Conservation (phyloP, 2,329 filamentous ascomycete species). For the Sporothrix brasiliensis region DNA sequence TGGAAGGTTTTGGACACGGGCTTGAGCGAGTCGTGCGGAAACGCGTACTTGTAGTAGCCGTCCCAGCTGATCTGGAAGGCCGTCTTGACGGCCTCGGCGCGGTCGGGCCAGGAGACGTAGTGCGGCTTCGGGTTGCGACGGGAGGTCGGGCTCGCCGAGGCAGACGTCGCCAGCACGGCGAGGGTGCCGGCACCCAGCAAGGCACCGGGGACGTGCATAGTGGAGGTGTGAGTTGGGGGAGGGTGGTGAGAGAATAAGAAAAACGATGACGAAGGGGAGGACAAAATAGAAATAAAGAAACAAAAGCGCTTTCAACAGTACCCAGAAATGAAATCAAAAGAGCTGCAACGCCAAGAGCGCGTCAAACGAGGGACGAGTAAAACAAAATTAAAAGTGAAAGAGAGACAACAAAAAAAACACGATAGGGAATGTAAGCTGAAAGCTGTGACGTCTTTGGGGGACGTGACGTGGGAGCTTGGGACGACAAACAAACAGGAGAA, state of each 20-base stretch:
- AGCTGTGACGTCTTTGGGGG: background rate
- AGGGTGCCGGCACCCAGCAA: constrained; percentile 24
- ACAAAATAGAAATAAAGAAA: constrained; percentile 2
- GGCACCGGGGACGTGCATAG: constrained; percentile 29
- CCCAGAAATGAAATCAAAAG: background rate
- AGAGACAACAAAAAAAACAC: no score
- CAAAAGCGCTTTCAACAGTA: background rate
- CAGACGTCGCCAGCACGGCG: constrained; percentile 27
- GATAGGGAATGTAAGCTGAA: background rate
- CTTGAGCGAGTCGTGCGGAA: constrained; percentile 73
- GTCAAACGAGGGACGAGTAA: background rate
- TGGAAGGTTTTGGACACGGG: constrained; percentile 66
- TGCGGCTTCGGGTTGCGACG: constrained; percentile 27
- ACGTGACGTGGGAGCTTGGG: background rate
- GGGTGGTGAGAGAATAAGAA: background rate
- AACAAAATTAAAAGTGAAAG: background rate
- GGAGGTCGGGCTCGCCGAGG: constrained; percentile 26
- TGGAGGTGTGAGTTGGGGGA: background rate
- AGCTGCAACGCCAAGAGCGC: background rate
- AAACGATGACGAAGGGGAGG: background rate
- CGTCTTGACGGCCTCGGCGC: constrained; percentile 65
- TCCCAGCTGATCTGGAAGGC: constrained; percentile 73
- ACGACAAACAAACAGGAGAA: background rate
- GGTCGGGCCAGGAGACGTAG: constrained; percentile 44
- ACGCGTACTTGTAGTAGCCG: constrained; percentile 73